Base-by-base conservation (phyloP, 2,329 filamentous ascomycete species). In the Aspergillus hiratsukae region DNA sequence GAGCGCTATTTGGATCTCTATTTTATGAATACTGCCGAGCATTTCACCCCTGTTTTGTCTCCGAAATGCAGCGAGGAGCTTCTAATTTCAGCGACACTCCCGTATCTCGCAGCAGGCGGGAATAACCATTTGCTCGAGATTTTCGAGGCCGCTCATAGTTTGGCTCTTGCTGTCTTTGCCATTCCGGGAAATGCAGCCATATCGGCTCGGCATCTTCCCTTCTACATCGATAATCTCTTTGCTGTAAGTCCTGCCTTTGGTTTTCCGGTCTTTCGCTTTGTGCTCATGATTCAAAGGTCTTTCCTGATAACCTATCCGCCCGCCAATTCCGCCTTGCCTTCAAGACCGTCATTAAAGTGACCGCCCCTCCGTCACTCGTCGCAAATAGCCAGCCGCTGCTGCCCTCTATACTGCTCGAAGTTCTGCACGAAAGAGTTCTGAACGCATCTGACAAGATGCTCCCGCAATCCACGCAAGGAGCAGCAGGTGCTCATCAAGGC, bases 321-420 rank as follows among this genome's bases (percentile, higher is more conserved):
- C 85, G 91, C 17, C 92, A 97, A 70, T 96, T 97, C 77, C 84
- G 91, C 29, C 80, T 96, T 9, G 92, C 91, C 10, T 92, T 96
- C 78, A 90, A 88, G 70, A 93, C 90, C 1, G 79, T 96, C 48
- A 84, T 96, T 72, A 87, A 88, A 65, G 87, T 95, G 57, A 86
- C 91, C 10, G 87, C 88, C 2, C 90, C 91, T 2, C 92, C 91
- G 0, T 91, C 89, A 40, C 82, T 85, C 1, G 82, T 95, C 43
- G 85, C 88, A 35, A 85, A 84, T 49, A 81, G 81, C 4, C 87
- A 94, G 60, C 90, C 90, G 0, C 81, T 88, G 56, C 81, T 96
- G n/a, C 87, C 90, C 2, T 89, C 92, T 59, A 87, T 86, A 1
- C 76, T 96, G 1, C 79, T 96, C 11, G 91, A 97, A 68, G 86